phyloP scores from a whole-genome alignment of 768 basidiomycete genomes.

The Amanita jacksonii region DNA sequence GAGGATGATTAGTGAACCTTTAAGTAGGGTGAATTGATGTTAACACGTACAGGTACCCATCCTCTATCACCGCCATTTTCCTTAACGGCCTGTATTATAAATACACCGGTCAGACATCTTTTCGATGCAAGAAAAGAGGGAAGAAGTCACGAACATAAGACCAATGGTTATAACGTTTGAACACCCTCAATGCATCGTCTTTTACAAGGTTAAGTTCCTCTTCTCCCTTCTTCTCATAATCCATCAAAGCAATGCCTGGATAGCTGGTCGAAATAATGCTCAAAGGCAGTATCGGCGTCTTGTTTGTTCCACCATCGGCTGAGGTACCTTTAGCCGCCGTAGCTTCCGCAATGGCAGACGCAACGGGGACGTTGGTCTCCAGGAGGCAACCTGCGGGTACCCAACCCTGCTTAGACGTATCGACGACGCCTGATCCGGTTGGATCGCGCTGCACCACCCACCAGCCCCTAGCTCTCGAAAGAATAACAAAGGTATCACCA shows the following conservation, averaged over 20 bases:
- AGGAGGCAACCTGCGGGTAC: constrained; percentile 95
- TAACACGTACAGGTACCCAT: constrained; percentile 76
- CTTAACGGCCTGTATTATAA: constrained; percentile 65
- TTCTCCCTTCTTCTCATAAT: constrained; percentile 88
- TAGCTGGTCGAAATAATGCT: constrained; percentile 97
- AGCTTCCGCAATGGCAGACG: constrained; percentile 78
- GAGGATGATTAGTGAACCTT: constrained; percentile 9
- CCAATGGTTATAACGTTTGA: constrained; percentile 99
- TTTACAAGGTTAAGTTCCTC: constrained; percentile 87
- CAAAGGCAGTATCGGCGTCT: constrained; percentile 79
- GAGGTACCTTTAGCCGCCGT: constrained; percentile 48
- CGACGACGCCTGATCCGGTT: constrained; percentile 70
- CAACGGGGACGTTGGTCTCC: constrained; percentile 87
- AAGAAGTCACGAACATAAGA: constrained; percentile 54
- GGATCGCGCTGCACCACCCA: constrained; percentile 98
- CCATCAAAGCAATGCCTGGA: constrained; percentile 94
- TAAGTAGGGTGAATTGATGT: constrained; percentile 1
- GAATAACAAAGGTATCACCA: constrained; percentile 88
- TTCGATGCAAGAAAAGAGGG: constrained; percentile 8
- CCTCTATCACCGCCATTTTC: constrained; percentile 90
- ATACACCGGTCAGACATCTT: constrained; percentile 9
- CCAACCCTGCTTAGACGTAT: constrained; percentile 86
- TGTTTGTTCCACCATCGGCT: constrained; percentile 31
- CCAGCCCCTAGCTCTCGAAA: constrained; percentile 95
- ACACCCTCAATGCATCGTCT: constrained; percentile 83